Evolutionary conservation across 352 stramenopile genomes (phyloP).

Genomic region (Phytophthora palmivora): DNA sequence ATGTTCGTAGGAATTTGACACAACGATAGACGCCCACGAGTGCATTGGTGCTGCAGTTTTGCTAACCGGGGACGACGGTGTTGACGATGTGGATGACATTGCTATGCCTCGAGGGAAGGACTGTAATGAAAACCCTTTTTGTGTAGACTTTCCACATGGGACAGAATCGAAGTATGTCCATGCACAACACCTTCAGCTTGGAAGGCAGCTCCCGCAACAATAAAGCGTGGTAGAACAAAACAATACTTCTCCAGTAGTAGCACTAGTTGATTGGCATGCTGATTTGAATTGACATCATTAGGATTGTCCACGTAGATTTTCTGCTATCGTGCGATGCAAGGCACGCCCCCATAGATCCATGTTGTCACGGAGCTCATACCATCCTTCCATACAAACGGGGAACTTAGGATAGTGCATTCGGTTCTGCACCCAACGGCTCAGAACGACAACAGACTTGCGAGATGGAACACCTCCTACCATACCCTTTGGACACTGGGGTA

Average conservation of each 20-base stretch:
- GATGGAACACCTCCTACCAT: conserved; percentile 7
- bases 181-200: conserved; percentile 5
- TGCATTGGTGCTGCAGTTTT: not conserved
- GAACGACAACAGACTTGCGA: conserved; percentile 36
- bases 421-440: conserved; percentile 41
- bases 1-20: not conserved
- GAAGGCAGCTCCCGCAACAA: too few relatives aligned
- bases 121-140: not conserved
- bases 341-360: conserved; percentile 42
- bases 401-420: conserved; percentile 44
- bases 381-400: conserved; percentile 31
- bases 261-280: too few relatives aligned
- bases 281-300: conserved; percentile 8
- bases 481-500: conserved; percentile 14
- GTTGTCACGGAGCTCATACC: conserved; percentile 38
- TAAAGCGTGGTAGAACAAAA: not conserved
- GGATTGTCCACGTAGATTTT: conserved; percentile 19
- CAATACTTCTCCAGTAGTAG: too few relatives aligned
- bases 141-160: not conserved
- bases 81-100: conserved; percentile 24
- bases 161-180: conserved; percentile 6
- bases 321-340: conserved; percentile 30
- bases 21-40: conserved; percentile 23
- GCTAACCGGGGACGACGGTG: conserved; percentile 19
- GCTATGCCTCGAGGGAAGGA: not conserved